Conservation (phyloP, 352 stramenopile genomes). For the Pythium sukuiense region DNA sequence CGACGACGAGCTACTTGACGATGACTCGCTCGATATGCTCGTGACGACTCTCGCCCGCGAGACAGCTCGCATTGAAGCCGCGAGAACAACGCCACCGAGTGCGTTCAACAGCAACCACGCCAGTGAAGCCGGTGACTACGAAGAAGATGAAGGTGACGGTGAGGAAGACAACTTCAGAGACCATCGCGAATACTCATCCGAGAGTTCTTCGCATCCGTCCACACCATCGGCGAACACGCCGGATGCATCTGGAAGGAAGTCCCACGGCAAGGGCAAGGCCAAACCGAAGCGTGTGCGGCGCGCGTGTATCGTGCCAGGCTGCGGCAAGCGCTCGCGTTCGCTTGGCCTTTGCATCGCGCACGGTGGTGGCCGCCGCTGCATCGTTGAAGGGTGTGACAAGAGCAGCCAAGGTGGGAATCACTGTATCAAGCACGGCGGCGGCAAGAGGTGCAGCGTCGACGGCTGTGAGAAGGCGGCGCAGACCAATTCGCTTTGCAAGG, state of each 20-base stretch:
- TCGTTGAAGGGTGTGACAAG: slow-evolving; percentile 77
- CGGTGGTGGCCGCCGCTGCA: slow-evolving; percentile 78
- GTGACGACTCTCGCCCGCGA: slow-evolving; percentile 27
- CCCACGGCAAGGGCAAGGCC: background rate
- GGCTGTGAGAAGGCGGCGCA: slow-evolving; percentile 74
- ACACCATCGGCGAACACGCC: slow-evolving; percentile 10
- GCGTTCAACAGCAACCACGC: slow-evolving; percentile 5
- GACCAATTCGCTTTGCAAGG: slow-evolving; percentile 46
- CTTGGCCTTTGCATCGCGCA: slow-evolving; percentile 86
- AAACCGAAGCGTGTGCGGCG: slow-evolving; percentile 27
- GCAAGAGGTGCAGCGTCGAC: slow-evolving; percentile 77
- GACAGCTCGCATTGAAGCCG: slow-evolving; percentile 17
- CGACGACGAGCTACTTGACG: slow-evolving; percentile 28
- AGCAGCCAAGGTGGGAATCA: slow-evolving; percentile 82
- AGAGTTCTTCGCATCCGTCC: slow-evolving; percentile 18
- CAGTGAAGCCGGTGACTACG: background rate
- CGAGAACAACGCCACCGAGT: background rate
- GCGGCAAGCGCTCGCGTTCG: slow-evolving; percentile 82
- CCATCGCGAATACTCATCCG: slow-evolving; percentile 17
- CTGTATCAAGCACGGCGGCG: slow-evolving; percentile 86
- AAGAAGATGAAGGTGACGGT: slow-evolving; percentile 13
- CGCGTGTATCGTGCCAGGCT: slow-evolving; percentile 69
- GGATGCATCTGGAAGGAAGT: background rate
- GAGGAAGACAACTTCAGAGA: slow-evolving; percentile 17
- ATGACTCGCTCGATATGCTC: slow-evolving; percentile 29